Percentiles rank a stretch among this genome's conserved stretches.
phyloP scores from a whole-genome alignment of 768 basidiomycete genomes.

The Collybiopsis luxurians region DNA sequence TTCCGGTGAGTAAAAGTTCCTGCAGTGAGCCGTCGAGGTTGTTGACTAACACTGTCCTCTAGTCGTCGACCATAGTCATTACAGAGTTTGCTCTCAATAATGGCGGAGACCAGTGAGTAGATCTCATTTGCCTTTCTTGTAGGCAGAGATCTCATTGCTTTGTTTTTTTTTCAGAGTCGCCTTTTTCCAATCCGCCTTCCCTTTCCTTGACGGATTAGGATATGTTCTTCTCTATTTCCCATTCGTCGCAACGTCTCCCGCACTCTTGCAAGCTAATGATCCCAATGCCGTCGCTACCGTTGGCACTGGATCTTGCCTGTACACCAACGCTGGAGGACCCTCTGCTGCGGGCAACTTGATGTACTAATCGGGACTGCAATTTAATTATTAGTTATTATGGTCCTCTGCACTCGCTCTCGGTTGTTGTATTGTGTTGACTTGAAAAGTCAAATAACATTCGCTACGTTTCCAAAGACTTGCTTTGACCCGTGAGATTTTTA shows the following conservation, averaged over 20 bases:
- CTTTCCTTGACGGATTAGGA: slow-evolving; percentile 28
- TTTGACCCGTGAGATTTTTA: too few species aligned
- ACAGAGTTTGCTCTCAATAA: slow-evolving; percentile 5
- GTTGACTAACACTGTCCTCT: neutral
- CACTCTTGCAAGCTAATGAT: slow-evolving; percentile 21
- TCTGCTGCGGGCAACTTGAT: slow-evolving; percentile 21
- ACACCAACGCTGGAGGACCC: slow-evolving; percentile 19
- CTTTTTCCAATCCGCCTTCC: slow-evolving; percentile 15
- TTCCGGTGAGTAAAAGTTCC: neutral
- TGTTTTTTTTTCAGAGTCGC: slow-evolving; percentile 2
- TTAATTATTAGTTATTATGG: slow-evolving; percentile 6
- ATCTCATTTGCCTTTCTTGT: neutral
- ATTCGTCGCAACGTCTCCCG: slow-evolving; percentile 29
- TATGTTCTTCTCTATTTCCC: slow-evolving; percentile 36
- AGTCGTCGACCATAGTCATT: neutral
- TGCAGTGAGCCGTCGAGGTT: neutral
- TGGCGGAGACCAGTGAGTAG: neutral
- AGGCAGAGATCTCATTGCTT: too few species aligned
- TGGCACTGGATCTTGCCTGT: slow-evolving; percentile 31
- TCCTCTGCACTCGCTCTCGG: too few species aligned
- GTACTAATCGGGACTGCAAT: neutral
- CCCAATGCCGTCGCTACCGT: slow-evolving; percentile 10
- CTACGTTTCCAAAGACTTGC: too few species aligned
- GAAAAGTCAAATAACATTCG: too few species aligned
- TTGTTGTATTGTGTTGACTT: too few species aligned